Conservation (phyloP, 2,329 filamentous ascomycete genomes). For the Xylaria sp. region DNA sequence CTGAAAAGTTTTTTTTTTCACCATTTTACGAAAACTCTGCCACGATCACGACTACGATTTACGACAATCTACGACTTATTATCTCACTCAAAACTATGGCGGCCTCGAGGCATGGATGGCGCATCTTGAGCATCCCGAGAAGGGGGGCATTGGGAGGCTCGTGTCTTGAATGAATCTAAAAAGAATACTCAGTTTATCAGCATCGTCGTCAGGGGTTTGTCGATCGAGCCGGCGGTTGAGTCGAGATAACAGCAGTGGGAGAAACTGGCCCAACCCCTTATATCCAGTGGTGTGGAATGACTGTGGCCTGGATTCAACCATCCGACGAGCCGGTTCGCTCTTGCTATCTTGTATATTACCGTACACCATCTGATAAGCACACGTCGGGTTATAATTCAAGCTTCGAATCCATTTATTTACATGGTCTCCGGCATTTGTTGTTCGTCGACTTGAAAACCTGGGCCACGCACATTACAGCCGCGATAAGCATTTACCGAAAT, state of each 20-base stretch:
- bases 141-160: conserved; percentile 18
- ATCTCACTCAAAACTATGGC: conserved; percentile 10
- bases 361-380: neutral
- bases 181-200: conserved; percentile 18
- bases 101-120: conserved; percentile 14
- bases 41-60: conserved; percentile 24
- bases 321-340: neutral
- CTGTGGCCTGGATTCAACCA: neutral
- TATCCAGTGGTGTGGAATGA: conserved; percentile 1
- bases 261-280: neutral
- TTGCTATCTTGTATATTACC: conserved; percentile 12
- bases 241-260: neutral
- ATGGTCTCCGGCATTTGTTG: neutral
- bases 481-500: neutral
- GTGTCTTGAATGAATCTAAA: conserved; percentile 10
- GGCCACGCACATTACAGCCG: neutral
- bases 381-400: neutral
- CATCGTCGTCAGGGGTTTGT: conserved; percentile 24
- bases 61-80: conserved; percentile 26
- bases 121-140: conserved; percentile 11
- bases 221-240: neutral
- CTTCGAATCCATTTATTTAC: neutral
- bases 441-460: neutral
- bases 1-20: neutral
- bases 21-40: conserved; percentile 5